phyloP scores from a whole-genome alignment of 1,139 yeast genomes.

The Suzukiozyma palmioleophila region DNA sequence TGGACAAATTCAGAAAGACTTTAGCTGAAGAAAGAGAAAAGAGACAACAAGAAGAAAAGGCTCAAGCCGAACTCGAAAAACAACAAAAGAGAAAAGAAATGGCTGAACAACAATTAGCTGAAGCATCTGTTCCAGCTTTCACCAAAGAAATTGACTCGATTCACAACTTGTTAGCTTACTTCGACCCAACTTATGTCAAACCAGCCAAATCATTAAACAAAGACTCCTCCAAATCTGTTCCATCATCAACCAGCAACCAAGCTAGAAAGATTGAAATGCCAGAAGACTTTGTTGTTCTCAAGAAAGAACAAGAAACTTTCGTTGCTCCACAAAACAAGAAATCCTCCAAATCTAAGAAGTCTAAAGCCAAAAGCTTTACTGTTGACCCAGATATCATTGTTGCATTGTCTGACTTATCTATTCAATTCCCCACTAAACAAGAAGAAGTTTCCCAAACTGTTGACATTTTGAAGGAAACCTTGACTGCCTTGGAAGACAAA shows the following conservation, averaged over 20 bases:
- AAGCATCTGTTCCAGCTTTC: constrained; percentile 84
- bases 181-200: constrained; percentile 76
- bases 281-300: constrained; percentile 58
- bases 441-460: constrained; percentile 70
- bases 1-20: constrained; percentile 64
- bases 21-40: constrained; percentile 67
- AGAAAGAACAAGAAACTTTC: constrained; percentile 60
- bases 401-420: constrained; percentile 70
- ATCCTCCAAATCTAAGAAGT: constrained; percentile 35
- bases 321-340: constrained; percentile 49
- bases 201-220: constrained; percentile 38
- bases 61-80: constrained; percentile 53
- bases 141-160: constrained; percentile 69
- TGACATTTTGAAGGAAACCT: constrained; percentile 68
- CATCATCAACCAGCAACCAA: constrained; percentile 24
- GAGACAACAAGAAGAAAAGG: constrained; percentile 65
- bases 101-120: constrained; percentile 61
- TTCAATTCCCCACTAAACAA: constrained; percentile 74
- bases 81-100: constrained; percentile 57
- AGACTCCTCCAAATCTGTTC: constrained; percentile 13
- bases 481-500: constrained; percentile 62
- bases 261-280: constrained; percentile 58
- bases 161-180: constrained; percentile 63
- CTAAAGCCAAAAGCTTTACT: constrained; percentile 48
- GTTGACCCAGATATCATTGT: constrained; percentile 81